Conservation (phyloP, 83 land plant species). For the Diphasiastrum complanatum region DNA sequence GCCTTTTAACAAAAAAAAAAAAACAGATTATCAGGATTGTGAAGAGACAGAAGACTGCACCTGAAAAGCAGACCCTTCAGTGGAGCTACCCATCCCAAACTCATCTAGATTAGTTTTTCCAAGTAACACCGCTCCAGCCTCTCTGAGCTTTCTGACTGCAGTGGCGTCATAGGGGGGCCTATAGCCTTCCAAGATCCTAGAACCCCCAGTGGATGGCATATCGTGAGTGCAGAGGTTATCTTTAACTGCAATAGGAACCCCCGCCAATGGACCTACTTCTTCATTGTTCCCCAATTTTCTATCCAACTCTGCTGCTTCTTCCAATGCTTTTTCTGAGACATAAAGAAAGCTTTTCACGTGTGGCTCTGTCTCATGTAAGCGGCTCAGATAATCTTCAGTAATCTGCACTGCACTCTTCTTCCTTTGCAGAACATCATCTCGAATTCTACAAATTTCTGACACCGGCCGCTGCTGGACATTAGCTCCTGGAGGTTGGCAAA, state of each 20-base stretch:
- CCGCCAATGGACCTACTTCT: constrained; percentile 58
- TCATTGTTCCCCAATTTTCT: constrained; percentile 33
- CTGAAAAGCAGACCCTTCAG: constrained; percentile 82
- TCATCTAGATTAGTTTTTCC: constrained; percentile 97
- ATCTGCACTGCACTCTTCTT: constrained; percentile 51
- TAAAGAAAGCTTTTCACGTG: constrained; percentile 62
- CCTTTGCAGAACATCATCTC: constrained; percentile 53
- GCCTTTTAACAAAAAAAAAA: too few species aligned
- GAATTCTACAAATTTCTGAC: constrained; percentile 59
- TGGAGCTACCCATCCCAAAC: constrained; percentile 97
- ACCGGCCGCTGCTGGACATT: constrained; percentile 12
- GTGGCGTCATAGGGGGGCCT: constrained; percentile 91
- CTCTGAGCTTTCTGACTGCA: constrained; percentile 58
- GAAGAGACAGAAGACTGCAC: constrained; percentile 17
- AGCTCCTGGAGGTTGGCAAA: too few species aligned
- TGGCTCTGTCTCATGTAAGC: constrained; percentile 62
- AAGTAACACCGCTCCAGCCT: constrained; percentile 59
- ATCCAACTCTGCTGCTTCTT: constrained; percentile 56
- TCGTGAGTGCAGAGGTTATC: constrained; percentile 79
- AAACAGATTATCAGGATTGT: neutral
- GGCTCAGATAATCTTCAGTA: constrained; percentile 45
- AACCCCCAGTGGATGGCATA: constrained; percentile 91
- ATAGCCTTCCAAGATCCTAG: constrained; percentile 65
- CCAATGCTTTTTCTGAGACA: constrained; percentile 43
- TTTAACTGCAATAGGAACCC: constrained; percentile 72